Evolutionary conservation across 1,284 basidiomycete genomes (phyloP).

Genomic region (Wolfiporia cocos): DNA sequence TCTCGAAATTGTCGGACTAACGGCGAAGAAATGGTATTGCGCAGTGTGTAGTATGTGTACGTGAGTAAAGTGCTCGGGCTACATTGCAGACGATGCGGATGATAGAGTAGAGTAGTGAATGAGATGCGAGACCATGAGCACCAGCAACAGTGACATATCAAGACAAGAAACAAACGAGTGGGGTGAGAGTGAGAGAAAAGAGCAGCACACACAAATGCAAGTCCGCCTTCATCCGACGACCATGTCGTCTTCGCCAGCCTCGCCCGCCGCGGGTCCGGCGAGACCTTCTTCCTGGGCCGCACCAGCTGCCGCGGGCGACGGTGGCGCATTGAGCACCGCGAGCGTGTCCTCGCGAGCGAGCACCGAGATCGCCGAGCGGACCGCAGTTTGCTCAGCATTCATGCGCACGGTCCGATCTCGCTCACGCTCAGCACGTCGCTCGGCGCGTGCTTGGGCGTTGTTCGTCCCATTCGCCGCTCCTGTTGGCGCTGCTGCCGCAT

Average conservation of each 20-base stretch:
- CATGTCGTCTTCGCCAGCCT: conserved; percentile 11
- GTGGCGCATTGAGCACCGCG: conserved; percentile 5
- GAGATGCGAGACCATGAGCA: neutral
- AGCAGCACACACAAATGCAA: conserved; percentile 1
- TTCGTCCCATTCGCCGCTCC: too few relatives aligned
- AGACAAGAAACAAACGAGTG: conserved; percentile 1
- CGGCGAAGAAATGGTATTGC: conserved; percentile 12
- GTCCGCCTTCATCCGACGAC: conserved; percentile 10
- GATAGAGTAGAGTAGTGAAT: conserved; percentile 5
- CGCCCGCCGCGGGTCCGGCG: neutral
- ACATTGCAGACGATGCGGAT: conserved; percentile 16
- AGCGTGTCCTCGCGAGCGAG: conserved; percentile 3
- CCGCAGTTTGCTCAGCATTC: conserved; percentile 1
- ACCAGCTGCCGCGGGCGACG: neutral
- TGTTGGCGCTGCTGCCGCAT: neutral
- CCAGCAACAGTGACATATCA: conserved; percentile 2
- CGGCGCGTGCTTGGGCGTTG: conserved; percentile 18
- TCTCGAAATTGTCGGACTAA: conserved; percentile 15
- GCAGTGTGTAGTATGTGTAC: conserved; percentile 17
- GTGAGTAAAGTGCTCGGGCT: conserved; percentile 16
- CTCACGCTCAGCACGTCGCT: conserved; percentile 22
- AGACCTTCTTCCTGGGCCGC: neutral
- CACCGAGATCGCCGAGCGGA: conserved; percentile 2
- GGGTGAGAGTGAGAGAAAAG: neutral
- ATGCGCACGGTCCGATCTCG: conserved; percentile 17